A percentile compares a stretch with the other conserved stretches of the same genome.
Conservation (phyloP, 169 alveolate species). For the Eimeria maxima region DNA sequence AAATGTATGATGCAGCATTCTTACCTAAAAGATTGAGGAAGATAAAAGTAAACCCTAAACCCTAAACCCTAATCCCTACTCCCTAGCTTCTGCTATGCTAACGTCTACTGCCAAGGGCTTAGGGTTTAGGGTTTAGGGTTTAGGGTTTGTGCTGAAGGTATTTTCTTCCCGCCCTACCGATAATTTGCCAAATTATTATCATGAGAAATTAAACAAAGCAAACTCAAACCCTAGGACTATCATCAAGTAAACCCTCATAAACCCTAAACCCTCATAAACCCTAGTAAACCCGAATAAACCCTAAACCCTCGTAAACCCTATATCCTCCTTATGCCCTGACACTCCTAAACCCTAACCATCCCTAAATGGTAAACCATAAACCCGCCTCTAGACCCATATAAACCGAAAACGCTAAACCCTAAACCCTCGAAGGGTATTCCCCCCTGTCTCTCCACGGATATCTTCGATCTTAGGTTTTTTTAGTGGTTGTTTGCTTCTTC, state of each 20-base stretch:
- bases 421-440: background rate
- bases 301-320: constrained; percentile 35
- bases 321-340: no score
- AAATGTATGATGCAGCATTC: constrained; percentile 58
- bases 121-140: constrained; percentile 38
- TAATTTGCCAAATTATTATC: constrained; percentile 19
- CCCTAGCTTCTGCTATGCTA: background rate
- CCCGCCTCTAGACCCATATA: no score
- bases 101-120: no score
- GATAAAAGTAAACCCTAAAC: constrained; percentile 69
- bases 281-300: constrained; percentile 37
- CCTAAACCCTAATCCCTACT: constrained; percentile 12
- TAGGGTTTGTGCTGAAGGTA: background rate
- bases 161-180: constrained; percentile 29
- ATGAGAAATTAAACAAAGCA: constrained; percentile 70
- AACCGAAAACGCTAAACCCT: no score
- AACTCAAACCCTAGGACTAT: constrained; percentile 74
- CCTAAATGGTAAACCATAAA: no score
- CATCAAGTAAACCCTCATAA: constrained; percentile 47
- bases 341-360: no score
- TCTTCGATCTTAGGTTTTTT: no score
- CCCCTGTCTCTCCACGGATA: background rate
- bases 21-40: constrained; percentile 53
- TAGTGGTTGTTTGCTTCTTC: background rate
- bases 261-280: constrained; percentile 43